These are phyloP conservation scores for Cenococcum geophilum DNA, from an alignment of 495 filamentous ascomycete species.

Conservation along the genomic window DNA sequence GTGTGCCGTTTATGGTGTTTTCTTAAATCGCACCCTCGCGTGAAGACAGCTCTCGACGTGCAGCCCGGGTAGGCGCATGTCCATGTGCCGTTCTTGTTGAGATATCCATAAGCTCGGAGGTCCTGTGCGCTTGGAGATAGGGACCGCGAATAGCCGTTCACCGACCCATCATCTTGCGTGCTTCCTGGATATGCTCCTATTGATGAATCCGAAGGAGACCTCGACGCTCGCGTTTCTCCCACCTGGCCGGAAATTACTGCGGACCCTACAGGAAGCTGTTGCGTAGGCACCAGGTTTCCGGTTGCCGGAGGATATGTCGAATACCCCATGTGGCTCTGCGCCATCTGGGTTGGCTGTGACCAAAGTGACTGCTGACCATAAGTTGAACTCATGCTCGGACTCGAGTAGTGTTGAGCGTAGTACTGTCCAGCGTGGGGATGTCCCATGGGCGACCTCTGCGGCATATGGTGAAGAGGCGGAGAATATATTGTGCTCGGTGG, in stretches of 20 bases:
- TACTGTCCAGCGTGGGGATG: constrained; percentile 13
- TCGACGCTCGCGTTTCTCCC: constrained; percentile 13
- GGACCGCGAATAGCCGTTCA: constrained; percentile 23
- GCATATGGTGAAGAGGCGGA: constrained; percentile 23
- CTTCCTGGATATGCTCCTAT: constrained; percentile 12
- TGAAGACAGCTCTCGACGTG: constrained; percentile 51
- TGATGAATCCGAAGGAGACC: constrained; percentile 25
- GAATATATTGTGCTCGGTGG: constrained; percentile 26
- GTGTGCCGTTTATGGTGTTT: constrained; percentile 61
- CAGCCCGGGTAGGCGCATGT: constrained; percentile 55
- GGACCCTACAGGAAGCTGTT: constrained; percentile 10
- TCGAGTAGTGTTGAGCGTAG: constrained; percentile 19
- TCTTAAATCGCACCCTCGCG: constrained; percentile 56
- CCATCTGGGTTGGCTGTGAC: constrained; percentile 13
- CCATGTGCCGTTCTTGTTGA: constrained; percentile 45
- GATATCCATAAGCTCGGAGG: constrained; percentile 35
- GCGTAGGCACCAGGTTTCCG: background rate
- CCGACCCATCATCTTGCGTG: constrained; percentile 6
- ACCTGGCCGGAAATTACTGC: constrained; percentile 7
- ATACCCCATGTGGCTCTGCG: constrained; percentile 9
- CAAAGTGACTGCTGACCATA: constrained; percentile 26
- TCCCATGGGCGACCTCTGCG: constrained; percentile 4
- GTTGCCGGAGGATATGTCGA: constrained; percentile 26
- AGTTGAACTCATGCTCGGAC: constrained; percentile 13
- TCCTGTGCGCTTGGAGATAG: constrained; percentile 35